Evolutionary conservation across 176 grass and related monocot genomes (phyloP).

Genomic region (Bonia amplexicaulis): DNA sequence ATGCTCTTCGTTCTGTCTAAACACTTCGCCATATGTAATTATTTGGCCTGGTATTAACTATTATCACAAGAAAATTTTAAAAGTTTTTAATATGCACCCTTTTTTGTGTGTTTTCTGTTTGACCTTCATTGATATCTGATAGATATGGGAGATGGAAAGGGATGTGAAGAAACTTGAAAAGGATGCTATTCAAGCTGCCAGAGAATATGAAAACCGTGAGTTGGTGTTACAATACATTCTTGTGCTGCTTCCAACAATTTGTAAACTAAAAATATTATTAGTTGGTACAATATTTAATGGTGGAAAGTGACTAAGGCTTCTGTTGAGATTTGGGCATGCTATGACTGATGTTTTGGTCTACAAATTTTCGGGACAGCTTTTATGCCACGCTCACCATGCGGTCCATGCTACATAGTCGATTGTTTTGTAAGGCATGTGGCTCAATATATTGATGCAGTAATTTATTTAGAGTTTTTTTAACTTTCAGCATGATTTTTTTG

Average conservation of each 20-base stretch:
- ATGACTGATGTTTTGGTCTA: background rate
- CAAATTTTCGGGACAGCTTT: background rate
- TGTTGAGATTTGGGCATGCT: background rate
- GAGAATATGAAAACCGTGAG: slow-evolving; percentile 64
- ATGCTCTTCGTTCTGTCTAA: background rate
- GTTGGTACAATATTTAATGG: background rate
- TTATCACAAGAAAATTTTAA: background rate
- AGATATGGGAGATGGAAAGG: slow-evolving; percentile 88
- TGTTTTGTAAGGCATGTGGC: background rate
- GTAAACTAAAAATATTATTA: background rate
- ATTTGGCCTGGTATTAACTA: background rate
- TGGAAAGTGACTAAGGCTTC: background rate
- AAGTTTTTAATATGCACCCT: background rate
- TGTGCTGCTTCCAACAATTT: background rate
- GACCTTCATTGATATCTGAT: slow-evolving; percentile 19
- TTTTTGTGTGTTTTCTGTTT: slow-evolving; percentile 25
- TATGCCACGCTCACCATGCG: background rate
- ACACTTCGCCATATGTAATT: background rate
- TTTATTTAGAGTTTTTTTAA: background rate
- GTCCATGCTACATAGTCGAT: slow-evolving; percentile 1
- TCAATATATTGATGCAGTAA: background rate
- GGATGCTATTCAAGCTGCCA: slow-evolving; percentile 51
- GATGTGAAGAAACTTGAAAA: slow-evolving; percentile 73
- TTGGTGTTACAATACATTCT: background rate
- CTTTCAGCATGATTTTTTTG: background rate